Evolutionary conservation across 768 basidiomycete species (phyloP).

Genomic region (Trametes cubensis): DNA sequence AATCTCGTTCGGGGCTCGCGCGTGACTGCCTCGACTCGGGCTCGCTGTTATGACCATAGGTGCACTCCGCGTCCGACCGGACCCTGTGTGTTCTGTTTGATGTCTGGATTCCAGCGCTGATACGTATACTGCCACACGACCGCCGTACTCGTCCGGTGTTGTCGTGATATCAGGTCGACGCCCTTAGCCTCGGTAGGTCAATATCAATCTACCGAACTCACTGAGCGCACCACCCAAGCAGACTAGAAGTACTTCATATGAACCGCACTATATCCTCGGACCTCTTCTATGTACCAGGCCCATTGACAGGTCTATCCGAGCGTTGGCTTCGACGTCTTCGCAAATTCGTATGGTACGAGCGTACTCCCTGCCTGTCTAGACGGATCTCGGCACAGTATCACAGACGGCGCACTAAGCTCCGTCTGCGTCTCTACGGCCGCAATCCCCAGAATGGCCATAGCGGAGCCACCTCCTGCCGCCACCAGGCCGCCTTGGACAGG

Average conservation of each 20-base stretch:
- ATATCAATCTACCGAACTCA: too few species aligned
- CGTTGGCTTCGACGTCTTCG: not conserved
- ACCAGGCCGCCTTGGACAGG: too few species aligned
- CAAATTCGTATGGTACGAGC: not conserved
- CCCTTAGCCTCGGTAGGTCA: not conserved
- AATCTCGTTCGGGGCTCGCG: not conserved
- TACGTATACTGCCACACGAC: not conserved
- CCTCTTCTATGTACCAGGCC: too few species aligned
- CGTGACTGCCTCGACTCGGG: not conserved
- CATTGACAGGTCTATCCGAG: too few species aligned
- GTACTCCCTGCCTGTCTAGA: not conserved
- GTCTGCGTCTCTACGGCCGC: too few species aligned
- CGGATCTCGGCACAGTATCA: not conserved
- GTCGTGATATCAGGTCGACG: not conserved
- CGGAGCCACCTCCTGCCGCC: too few species aligned
- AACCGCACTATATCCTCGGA: too few species aligned
- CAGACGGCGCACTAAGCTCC: too few species aligned
- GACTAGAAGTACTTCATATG: too few species aligned
- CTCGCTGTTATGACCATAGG: not conserved
- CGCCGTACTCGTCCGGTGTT: constrained; percentile 4
- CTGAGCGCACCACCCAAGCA: too few species aligned
- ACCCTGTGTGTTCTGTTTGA: not conserved
- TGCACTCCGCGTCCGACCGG: not conserved
- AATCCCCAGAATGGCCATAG: too few species aligned
- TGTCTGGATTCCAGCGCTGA: not conserved